Evolutionary conservation across 2,329 filamentous ascomycete species (phyloP), one percentile per base, ranked within the genome.

Genomic region (Diaporthe ilicicola): DNA sequence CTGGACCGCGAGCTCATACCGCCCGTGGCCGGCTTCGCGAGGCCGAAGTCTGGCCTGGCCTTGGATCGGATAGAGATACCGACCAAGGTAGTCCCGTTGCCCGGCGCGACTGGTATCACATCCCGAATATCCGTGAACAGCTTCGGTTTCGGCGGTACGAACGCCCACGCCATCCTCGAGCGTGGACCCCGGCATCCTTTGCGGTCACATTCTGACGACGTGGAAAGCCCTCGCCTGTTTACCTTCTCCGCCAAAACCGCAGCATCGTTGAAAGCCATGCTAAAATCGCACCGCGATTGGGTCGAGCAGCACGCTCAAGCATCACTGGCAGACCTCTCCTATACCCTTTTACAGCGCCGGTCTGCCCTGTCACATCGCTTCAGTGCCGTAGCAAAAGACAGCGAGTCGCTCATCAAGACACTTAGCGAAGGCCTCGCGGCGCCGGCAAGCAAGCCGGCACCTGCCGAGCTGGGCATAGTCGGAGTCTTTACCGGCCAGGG

Each of bases 1-100:
- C 74, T 81, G 34, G 68, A 74, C 13, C 53, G 75, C 2, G 66
- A 72, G 2, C 32, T 34, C 5, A 76, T 83, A 7, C 79, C 81
- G 0, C 74, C 78, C 0, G 81, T 83, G 67, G 77, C 80, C 6
- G 79, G 78, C 69, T 80, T 80, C 70, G 50, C 32, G 0, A 74
- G 54, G 0, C 82, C 68, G 15, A 72, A 67, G 54, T 50, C 65
- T 3, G 65, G 39, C 1, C 27, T 67, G 24, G 17, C 65, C 10
- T 24, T 67, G 8, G 51, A 56, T 5, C 10, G 27, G 2, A 67
- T 67, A 4, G 10, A 4, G 1, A 56, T 67, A 24, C 65, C 65
- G 8, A 56, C 22, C 13, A 24, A 50, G 2, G 4, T 13, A 2
- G 15, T 56, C 17, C 27, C 65, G 32, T 56, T 22, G 65, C 51